These are phyloP conservation scores for Lenwebbia sp. DNA, from an alignment of 345 rosid species.

Conservation along the genomic window DNA sequence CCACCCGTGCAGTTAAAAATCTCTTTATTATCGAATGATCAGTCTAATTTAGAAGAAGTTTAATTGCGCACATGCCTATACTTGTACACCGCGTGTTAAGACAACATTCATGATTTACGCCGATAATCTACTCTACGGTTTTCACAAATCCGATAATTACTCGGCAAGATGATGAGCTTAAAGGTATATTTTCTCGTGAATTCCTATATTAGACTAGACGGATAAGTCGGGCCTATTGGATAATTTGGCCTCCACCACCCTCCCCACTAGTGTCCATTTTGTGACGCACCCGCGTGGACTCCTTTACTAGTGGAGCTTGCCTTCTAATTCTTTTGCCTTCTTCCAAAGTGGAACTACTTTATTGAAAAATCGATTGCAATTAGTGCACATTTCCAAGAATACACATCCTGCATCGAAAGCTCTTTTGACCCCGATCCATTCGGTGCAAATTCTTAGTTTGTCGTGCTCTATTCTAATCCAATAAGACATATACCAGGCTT, in stretches of 20 bases:
- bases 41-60: too few species aligned
- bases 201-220: neutral
- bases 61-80: too few species aligned
- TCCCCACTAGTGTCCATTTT: neutral
- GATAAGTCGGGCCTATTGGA: neutral
- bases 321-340: neutral
- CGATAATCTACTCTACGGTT: too few species aligned
- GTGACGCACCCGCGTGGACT: neutral
- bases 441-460: neutral
- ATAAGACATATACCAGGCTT: too few species aligned
- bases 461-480: too few species aligned
- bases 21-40: too few species aligned
- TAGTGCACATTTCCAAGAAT: neutral
- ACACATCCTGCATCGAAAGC: neutral
- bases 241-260: neutral
- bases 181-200: too few species aligned
- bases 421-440: neutral
- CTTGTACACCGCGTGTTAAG: too few species aligned
- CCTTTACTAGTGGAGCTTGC: neutral
- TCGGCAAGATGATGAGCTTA: neutral
- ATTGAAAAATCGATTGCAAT: neutral
- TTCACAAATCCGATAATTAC: too few species aligned
- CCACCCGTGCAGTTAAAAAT: too few species aligned
- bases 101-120: neutral
- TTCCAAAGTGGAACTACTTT: neutral